A percentile compares a stretch with the other conserved stretches of the same genome.
phyloP scores from a whole-genome alignment of 2,329 filamentous ascomycete species.

The Stagonosporopsis tanaceti region DNA sequence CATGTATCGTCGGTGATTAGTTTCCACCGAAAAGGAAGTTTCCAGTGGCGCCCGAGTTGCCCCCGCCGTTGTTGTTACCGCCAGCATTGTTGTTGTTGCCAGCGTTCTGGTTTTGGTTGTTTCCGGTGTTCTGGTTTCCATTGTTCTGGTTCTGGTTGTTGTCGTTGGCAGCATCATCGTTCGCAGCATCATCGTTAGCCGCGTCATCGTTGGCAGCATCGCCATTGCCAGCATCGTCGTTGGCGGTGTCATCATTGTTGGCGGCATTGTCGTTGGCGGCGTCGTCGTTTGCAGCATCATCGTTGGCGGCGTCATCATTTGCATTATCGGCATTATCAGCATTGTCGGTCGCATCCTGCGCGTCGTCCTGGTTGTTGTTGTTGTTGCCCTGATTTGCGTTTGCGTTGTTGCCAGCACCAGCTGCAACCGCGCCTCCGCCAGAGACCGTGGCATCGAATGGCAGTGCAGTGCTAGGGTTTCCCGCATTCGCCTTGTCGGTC shows the following conservation, averaged over 20 bases:
- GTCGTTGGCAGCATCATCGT: background rate
- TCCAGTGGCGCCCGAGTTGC: background rate
- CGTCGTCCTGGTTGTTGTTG: slow-evolving; percentile 1
- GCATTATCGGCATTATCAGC: background rate
- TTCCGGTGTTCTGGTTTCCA: background rate
- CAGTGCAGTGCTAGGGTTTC: slow-evolving; percentile 52
- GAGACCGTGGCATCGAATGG: slow-evolving; percentile 41
- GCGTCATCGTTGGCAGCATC: background rate
- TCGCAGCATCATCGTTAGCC: background rate
- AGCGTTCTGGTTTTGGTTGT: background rate
- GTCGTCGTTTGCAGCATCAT: background rate
- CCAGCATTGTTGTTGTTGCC: background rate
- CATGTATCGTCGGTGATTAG: background rate
- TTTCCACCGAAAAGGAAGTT: slow-evolving; percentile 12
- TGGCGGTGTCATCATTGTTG: no score
- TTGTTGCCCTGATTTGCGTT: slow-evolving; percentile 1
- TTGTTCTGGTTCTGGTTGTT: background rate
- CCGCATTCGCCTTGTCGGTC: slow-evolving; percentile 58
- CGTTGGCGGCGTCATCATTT: background rate
- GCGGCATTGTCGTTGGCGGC: background rate
- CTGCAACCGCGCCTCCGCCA: slow-evolving; percentile 25
- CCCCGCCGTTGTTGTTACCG: slow-evolving; percentile 6
- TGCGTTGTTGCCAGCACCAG: slow-evolving; percentile 8
- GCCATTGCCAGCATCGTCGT: background rate
- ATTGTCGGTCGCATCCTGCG: background rate